Percentiles rank a stretch among this genome's conserved stretches.
These are phyloP conservation scores for Aureobasidium subglaciale DNA, from an alignment of 2,329 filamentous ascomycete genomes.

Conservation along the genomic window DNA sequence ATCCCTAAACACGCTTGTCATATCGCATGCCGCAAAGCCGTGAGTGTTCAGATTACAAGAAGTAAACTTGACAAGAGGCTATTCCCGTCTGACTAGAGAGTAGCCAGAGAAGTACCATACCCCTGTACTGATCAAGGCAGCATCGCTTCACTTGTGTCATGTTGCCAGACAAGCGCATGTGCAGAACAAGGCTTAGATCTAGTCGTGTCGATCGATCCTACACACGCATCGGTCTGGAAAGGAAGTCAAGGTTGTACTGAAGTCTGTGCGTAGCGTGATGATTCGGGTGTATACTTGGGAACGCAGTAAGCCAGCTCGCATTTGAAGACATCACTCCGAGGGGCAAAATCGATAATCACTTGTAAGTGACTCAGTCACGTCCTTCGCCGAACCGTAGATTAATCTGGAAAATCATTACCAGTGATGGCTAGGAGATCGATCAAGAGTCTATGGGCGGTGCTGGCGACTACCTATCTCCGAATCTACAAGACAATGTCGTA, in stretches of 20 bases:
- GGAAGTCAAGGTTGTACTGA: background rate
- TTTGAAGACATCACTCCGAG: background rate
- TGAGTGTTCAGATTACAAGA: background rate
- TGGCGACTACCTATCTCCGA: too few relatives aligned
- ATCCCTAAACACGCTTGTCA: background rate
- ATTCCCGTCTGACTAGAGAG: background rate
- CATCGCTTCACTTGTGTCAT: background rate
- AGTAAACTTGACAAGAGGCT: background rate
- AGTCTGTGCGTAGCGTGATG: background rate
- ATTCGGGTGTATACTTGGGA: background rate
- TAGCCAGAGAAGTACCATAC: background rate
- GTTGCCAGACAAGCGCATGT: background rate
- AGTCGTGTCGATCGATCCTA: background rate
- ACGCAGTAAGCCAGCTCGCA: background rate
- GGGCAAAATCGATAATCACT: background rate
- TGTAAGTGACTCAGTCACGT: background rate
- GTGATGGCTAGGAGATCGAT: background rate
- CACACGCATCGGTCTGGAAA: background rate
- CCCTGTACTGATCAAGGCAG: background rate
- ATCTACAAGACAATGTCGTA: too few relatives aligned
- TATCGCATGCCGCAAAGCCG: background rate
- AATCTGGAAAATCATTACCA: background rate
- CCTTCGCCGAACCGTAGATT: background rate
- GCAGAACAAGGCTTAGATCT: constrained; percentile 3
- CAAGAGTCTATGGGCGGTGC: too few relatives aligned